These are phyloP conservation scores for Marasmius oreades DNA, from an alignment of 1,284 basidiomycete species.

Conservation along the genomic window DNA sequence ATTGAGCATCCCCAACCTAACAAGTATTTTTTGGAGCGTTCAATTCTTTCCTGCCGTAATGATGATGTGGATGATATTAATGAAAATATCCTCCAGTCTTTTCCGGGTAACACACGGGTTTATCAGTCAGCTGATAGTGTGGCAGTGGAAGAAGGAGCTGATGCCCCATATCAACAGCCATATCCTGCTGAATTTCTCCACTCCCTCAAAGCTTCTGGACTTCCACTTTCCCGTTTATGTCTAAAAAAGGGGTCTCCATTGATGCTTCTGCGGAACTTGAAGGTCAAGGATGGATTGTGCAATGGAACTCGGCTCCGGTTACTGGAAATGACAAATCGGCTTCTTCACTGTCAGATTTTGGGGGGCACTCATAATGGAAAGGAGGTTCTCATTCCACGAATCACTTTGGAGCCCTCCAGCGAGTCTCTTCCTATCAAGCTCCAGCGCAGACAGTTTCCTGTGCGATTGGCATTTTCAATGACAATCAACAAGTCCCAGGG, in stretches of 20 bases:
- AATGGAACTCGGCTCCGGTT: not conserved
- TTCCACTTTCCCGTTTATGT: not conserved
- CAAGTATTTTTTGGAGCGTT: too few relatives aligned
- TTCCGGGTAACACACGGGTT: too few relatives aligned
- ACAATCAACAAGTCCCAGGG: slow-evolving; percentile 37
- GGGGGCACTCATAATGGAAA: not conserved
- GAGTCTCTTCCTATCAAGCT: slow-evolving; percentile 12
- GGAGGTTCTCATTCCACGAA: not conserved
- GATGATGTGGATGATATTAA: too few relatives aligned
- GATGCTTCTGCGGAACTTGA: not conserved
- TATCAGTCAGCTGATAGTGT: too few relatives aligned
- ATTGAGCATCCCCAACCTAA: too few relatives aligned
- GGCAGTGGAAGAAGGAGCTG: too few relatives aligned
- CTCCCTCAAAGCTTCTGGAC: not conserved
- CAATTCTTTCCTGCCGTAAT: too few relatives aligned
- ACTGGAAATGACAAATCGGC: not conserved
- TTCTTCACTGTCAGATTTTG: not conserved
- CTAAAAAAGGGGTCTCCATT: not conserved
- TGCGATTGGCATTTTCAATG: slow-evolving; percentile 31
- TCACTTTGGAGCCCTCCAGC: not conserved
- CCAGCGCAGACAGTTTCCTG: slow-evolving; percentile 28
- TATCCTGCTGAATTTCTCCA: too few relatives aligned
- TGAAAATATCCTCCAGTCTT: too few relatives aligned
- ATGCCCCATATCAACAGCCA: too few relatives aligned
- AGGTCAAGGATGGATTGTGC: not conserved